Base-by-base conservation (phyloP, 2,329 filamentous ascomycete species). In the Chalaropsis thielavioides region DNA sequence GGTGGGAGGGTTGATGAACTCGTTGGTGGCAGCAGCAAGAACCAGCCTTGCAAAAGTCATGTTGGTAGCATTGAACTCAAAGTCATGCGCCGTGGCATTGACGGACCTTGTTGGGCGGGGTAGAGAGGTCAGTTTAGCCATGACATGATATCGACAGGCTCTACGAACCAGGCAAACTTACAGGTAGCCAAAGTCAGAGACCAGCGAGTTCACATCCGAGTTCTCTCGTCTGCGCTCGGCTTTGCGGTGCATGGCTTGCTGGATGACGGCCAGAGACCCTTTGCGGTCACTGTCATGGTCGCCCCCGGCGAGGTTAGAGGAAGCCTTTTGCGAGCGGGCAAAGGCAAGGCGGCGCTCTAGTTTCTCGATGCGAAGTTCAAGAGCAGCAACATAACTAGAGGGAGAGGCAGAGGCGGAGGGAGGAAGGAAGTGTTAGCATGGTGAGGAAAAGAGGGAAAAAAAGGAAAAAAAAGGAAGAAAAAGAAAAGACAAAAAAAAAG, bases 21-120 rank as follows among this genome's bases (percentile, higher is more conserved):
- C 86, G 69, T 90, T 89, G 10, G 83, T 83, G 44, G 89, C 86
- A 5, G 92, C 88, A n/a, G 89, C 89, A 35, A 96, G 77, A 27
- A 96, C 88, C 22, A 97, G 81, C 43, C 90, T 86, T 31, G 91
- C 90, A 79, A 96, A 96, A 0, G 91, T 96, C 82, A 96, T 95
- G 71, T 90, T 90, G 67, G 85, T 88, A 38, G 88, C 86, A 66
- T 92, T 90, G 8, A 90, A 88, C 73, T 95, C 90, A 72, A 96
- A 96, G 74, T 97, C 94, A 72, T 91, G 83, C 1, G 92, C 92
- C 0, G 92, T 96, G 35, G 94, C 92, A 77, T 96, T 95, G 72
- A 99, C 90, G 4, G 92, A 90, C 65, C 90, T 94, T 70, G 17
- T 61, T 43, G 17, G 41, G 24, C 31, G 3, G 51, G 2, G 10